Conservation (phyloP, 257 asterid genomes). For the Solanum neorickii region DNA sequence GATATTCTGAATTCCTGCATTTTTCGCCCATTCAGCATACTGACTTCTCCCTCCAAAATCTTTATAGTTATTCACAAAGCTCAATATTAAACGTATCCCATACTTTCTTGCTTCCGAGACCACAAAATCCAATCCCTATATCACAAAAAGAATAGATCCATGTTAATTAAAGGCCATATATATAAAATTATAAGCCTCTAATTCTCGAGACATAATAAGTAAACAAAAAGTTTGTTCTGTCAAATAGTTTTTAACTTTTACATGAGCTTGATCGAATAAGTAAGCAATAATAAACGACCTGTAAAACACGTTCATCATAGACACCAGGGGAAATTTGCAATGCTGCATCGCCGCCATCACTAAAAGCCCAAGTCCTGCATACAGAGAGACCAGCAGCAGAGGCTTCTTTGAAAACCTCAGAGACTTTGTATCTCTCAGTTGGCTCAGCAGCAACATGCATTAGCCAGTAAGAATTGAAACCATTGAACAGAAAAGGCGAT, state of each 20-base stretch:
- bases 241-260: not conserved
- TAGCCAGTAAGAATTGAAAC: conserved; percentile 52
- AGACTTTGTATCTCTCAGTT: conserved; percentile 23
- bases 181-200: not conserved
- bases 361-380: conserved; percentile 44
- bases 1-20: conserved; percentile 14
- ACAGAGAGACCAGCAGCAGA: conserved; percentile 33
- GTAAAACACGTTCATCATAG: conserved; percentile 31
- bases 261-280: not conserved
- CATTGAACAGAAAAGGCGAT: conserved; percentile 25
- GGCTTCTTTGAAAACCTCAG: conserved; percentile 28
- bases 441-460: conserved; percentile 38
- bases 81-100: conserved; percentile 22
- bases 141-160: not conserved
- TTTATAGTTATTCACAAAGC: conserved; percentile 29
- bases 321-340: conserved; percentile 43
- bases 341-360: conserved; percentile 27
- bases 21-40: conserved; percentile 37
- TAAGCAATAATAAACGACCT: not conserved
- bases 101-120: conserved; percentile 32
- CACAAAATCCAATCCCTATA: conserved; percentile 48
- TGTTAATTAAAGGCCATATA: not conserved
- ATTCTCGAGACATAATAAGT: not conserved
- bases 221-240: not conserved
- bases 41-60: conserved; percentile 43